Evolutionary conservation across 768 basidiomycete genomes (phyloP).

Genomic region (Pleurotus djamor): DNA sequence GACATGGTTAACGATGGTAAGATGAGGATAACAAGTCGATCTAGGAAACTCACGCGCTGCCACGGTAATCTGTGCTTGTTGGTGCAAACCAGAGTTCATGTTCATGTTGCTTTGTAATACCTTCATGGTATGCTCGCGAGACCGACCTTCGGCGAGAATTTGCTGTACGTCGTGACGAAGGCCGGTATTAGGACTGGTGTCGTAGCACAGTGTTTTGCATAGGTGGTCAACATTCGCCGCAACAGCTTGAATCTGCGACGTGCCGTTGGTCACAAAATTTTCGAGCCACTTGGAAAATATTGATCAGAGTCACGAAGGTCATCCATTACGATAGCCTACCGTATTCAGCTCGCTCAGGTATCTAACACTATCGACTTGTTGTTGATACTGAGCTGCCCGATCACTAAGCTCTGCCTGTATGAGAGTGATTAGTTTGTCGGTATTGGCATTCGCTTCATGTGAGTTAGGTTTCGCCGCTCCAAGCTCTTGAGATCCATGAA

Average conservation of each 20-base stretch:
- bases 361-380: constrained; percentile 72
- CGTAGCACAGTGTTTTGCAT: constrained; percentile 47
- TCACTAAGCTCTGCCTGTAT: constrained; percentile 47
- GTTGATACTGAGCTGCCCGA: constrained; percentile 48
- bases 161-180: constrained; percentile 23
- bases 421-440: constrained; percentile 44
- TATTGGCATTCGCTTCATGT: constrained; percentile 16
- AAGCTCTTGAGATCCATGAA: no score
- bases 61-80: neutral
- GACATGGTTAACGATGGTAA: neutral
- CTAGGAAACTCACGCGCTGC: neutral
- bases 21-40: no score
- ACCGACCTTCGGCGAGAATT: constrained; percentile 27
- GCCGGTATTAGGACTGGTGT: constrained; percentile 12
- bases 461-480: neutral
- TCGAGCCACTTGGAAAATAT: constrained; percentile 71
- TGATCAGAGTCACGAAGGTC: neutral
- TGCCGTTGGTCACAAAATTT: constrained; percentile 75
- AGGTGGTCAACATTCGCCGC: constrained; percentile 60
- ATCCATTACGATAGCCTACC: constrained; percentile 31
- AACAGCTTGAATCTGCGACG: constrained; percentile 65
- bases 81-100: neutral
- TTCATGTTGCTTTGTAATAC: constrained; percentile 23
- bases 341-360: constrained; percentile 78
- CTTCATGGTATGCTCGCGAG: constrained; percentile 31